These are phyloP conservation scores for Malus domestica DNA, from an alignment of 306 rosid genomes.

Conservation along the genomic window DNA sequence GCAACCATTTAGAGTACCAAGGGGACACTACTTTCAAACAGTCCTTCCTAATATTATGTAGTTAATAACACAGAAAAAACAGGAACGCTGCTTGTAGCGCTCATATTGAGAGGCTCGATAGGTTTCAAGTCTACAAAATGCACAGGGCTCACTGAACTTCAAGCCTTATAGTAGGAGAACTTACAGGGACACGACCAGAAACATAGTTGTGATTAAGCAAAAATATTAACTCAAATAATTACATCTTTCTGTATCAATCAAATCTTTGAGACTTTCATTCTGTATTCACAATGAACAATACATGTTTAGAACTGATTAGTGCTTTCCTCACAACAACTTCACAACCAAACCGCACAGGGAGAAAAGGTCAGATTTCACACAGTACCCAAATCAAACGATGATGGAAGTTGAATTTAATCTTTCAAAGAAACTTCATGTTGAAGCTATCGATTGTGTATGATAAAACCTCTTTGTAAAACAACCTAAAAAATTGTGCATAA, in stretches of 20 bases:
- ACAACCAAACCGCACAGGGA: too few relatives aligned
- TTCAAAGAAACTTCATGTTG: background rate
- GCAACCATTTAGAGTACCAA: background rate
- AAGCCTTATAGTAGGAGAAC: background rate
- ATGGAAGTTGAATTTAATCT: background rate
- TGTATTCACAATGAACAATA: background rate
- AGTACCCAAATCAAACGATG: background rate
- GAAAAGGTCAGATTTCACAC: too few relatives aligned
- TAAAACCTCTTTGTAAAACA: background rate
- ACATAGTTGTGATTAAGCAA: background rate
- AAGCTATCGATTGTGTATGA: background rate
- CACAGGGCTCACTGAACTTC: background rate
- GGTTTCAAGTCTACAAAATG: background rate
- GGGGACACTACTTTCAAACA: background rate
- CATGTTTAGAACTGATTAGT: background rate
- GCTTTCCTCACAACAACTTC: background rate
- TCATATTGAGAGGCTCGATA: background rate
- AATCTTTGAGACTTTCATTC: background rate
- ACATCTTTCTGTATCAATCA: background rate
- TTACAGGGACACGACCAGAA: background rate
- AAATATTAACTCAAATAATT: background rate
- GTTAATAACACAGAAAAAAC: too few relatives aligned
- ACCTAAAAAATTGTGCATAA: background rate
- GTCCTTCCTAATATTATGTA: background rate
- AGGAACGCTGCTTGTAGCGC: too few relatives aligned